A percentile compares a stretch with the other conserved stretches of the same genome.
phyloP scores from a whole-genome alignment of 140 eudicot genomes.

The Cichorium intybus region DNA sequence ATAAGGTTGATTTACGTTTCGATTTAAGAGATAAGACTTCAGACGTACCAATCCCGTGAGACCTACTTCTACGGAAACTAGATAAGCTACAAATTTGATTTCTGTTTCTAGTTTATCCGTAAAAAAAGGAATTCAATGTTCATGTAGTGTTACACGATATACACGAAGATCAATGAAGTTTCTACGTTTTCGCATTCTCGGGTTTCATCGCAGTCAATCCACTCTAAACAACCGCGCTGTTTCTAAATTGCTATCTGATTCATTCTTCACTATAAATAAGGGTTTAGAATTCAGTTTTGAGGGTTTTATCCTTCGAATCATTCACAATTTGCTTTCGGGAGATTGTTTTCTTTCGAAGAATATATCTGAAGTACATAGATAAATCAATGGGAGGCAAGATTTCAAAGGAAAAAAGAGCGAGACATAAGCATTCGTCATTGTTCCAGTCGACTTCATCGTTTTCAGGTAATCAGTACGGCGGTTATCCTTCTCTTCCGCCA shows the following conservation, averaged over 20 bases:
- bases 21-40: background rate
- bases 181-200: background rate
- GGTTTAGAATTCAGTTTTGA: background rate
- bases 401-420: constrained; percentile 50
- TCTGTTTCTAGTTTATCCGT: background rate
- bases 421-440: constrained; percentile 39
- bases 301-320: constrained; percentile 5
- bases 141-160: background rate
- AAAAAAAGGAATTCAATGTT: background rate
- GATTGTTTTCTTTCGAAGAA: background rate
- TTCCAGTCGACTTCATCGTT: constrained; percentile 40
- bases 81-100: constrained; percentile 9
- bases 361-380: background rate
- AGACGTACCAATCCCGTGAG: constrained; percentile 20
- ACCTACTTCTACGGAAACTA: constrained; percentile 3
- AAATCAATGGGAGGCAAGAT: constrained; percentile 60
- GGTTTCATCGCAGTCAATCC: background rate
- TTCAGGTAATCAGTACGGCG: constrained; percentile 36
- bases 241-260: constrained; percentile 5
- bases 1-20: constrained; percentile 9
- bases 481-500: constrained; percentile 38
- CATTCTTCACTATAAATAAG: constrained; percentile 6
- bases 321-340: background rate
- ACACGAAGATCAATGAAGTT: constrained; percentile 16
- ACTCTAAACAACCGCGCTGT: constrained; percentile 4